Base-by-base conservation (phyloP, 2,329 filamentous ascomycete species). In the Botryotinia calthae region DNA sequence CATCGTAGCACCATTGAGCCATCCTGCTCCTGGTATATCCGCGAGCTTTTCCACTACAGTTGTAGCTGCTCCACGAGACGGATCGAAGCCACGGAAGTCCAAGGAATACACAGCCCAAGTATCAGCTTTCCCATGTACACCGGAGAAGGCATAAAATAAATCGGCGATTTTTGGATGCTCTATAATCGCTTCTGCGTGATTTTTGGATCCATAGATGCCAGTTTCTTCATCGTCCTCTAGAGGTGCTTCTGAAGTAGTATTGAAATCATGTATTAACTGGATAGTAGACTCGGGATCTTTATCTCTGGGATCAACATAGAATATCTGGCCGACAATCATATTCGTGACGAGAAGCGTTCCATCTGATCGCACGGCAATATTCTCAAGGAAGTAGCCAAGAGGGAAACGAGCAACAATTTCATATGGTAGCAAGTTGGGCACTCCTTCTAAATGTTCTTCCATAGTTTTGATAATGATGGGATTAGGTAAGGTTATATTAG, bases 291-390 rank as follows among this genome's bases (percentile, higher is more conserved):
- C n/a, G 14, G 46, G 59, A 34, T 64, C 31, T 1, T 48, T 10
- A n/a, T 58, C 25, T 14, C 12, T 70, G 1, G 81, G 81, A 48
- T 77, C 74, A 69, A 80, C 79, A 22, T 37, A 56, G 54, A 70
- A 74, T 28, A 77, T 73, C 22, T 68, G 73, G 22, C 73, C 67
- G 48, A 81, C 71, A 12, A 76, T 79, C 37, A 81, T 76, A 51
- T 79, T 77, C 2, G 82, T 82, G 42, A 81, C 34, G 46, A 78
- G 67, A 86, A 86, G 77, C 86, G 85, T 79, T 88, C 85, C 79
- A 89, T 87, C 66, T 83, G 82, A 61, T 84, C 84, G 66, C 84
- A 85, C 59, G n/a, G 75, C 75, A 62, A 77, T 74, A 34, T 76
- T 75, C 34, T 76, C 76, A 20, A 77, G 70, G 34, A 74, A 76